Percentiles rank a stretch among this genome's conserved stretches.
These are phyloP conservation scores for Calvatia gigantea DNA, from an alignment of 768 basidiomycete genomes.

Conservation along the genomic window DNA sequence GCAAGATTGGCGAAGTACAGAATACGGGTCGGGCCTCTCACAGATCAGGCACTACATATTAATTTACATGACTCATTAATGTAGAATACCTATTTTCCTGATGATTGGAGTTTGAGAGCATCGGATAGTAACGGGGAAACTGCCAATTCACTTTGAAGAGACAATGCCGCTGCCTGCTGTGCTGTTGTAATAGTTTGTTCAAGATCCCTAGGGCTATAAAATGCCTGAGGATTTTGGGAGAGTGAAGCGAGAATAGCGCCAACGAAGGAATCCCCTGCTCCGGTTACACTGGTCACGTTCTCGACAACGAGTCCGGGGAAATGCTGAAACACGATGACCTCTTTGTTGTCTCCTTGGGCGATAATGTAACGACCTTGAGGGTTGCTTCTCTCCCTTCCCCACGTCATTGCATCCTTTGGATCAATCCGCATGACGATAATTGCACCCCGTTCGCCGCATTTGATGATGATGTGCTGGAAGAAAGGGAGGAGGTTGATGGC, in stretches of 20 bases:
- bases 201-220: slow-evolving; percentile 44
- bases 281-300: slow-evolving; percentile 70
- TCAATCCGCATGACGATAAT: slow-evolving; percentile 57
- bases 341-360: slow-evolving; percentile 40
- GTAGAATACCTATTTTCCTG: background rate
- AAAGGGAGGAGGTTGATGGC: slow-evolving; percentile 80
- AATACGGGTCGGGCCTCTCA: slow-evolving; percentile 61
- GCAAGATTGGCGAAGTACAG: slow-evolving; percentile 46
- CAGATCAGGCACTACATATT: background rate
- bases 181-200: slow-evolving; percentile 46
- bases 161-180: slow-evolving; percentile 62
- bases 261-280: slow-evolving; percentile 89
- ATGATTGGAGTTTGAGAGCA: slow-evolving; percentile 15
- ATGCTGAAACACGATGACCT: slow-evolving; percentile 65
- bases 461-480: slow-evolving; percentile 81
- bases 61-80: background rate
- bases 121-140: slow-evolving; percentile 62
- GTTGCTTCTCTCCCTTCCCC: slow-evolving; percentile 50
- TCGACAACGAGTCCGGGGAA: slow-evolving; percentile 56
- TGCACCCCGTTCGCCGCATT: slow-evolving; percentile 73
- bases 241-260: slow-evolving; percentile 76
- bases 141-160: slow-evolving; percentile 53
- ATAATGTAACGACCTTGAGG: slow-evolving; percentile 46
- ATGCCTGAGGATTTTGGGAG: slow-evolving; percentile 37
- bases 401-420: slow-evolving; percentile 36